Evolutionary conservation across 1,139 yeast genomes (phyloP), one percentile per base, ranked within the genome.

Genomic region (Hemisphaericaspora xylanilytica): DNA sequence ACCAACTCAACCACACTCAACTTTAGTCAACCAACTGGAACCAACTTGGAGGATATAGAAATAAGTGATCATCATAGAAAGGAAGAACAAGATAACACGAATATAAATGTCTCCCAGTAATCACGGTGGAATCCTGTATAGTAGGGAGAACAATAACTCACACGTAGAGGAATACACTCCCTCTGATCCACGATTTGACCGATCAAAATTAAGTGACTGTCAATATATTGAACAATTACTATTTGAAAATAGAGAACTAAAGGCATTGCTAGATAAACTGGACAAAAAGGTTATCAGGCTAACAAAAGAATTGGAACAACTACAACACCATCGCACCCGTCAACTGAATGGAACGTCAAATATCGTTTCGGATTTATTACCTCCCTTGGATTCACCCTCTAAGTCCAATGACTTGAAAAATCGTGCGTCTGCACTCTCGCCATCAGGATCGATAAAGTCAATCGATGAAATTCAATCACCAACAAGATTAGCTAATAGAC

Each of bases 181-280:
- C 4, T 67, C 72, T 9, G 60, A 67, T 44, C 64, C 70, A 2
- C 46, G 47, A 14, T 68, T 69, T 43, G 70, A 69, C 46, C 49
- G 73, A 31, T 50, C 61, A 7, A 38, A 40, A 4, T 45, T 67
- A 15, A 43, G 64, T 2, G 70, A 63, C 43, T 45, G 44, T 9
- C 66, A 68, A 37, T 68, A 48, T 44, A 67, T 68, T 33, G 72
- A 66, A 40, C 61, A 54, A 37, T 52, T 70, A 30, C 37, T 63
- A 26, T 65, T 64, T 44, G 75, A 70, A 43, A 68, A 61, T 44
- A 56, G 52, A 41, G 73, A 69, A 43, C 53, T 70, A 36, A 41
- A 43, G 31, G 35, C 45, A 13, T 12, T 32, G 8, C 27, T 48
- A 14, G 36, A 36, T 1, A 32, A 28, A 21, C 41, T 41, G 28